phyloP scores from a whole-genome alignment of 306 rosid species.

The Citrullus mucosospermus region DNA sequence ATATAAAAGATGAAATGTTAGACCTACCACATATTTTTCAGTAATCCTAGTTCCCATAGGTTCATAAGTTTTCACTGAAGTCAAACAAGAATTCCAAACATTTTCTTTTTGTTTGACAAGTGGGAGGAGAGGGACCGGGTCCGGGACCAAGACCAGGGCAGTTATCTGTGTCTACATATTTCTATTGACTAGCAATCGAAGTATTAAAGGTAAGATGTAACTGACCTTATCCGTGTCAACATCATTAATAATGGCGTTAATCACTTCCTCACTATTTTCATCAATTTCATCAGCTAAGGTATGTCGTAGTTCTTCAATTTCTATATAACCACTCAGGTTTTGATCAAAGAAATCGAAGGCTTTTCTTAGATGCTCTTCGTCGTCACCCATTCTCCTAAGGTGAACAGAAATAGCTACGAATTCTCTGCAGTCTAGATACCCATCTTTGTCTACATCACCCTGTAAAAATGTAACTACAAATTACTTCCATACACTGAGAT shows the following conservation, averaged over 20 bases:
- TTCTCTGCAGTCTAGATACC: conserved; percentile 72
- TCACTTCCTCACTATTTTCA: conserved; percentile 53
- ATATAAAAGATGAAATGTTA: background rate
- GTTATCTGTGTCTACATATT: background rate
- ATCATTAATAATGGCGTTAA: conserved; percentile 63
- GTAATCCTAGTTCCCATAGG: background rate
- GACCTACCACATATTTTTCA: background rate
- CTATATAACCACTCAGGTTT: conserved; percentile 56
- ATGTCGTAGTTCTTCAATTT: conserved; percentile 64
- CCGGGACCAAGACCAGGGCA: background rate
- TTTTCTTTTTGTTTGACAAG: background rate
- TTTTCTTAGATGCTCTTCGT: conserved; percentile 67
- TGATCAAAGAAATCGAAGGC: conserved; percentile 79
- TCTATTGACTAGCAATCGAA: background rate
- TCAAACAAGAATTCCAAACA: background rate
- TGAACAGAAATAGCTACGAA: conserved; percentile 88
- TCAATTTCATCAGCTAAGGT: conserved; percentile 54
- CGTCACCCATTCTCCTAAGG: conserved; percentile 61
- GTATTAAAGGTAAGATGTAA: background rate
- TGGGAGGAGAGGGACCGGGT: background rate
- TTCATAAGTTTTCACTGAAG: background rate
- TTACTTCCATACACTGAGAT: conserved; percentile 14
- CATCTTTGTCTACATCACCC: conserved; percentile 89
- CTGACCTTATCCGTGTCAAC: conserved; percentile 96
- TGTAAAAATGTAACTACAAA: conserved; percentile 22